These are phyloP conservation scores for Aspergillus pseudotamarii DNA, from an alignment of 2,329 filamentous ascomycete species.

Conservation along the genomic window DNA sequence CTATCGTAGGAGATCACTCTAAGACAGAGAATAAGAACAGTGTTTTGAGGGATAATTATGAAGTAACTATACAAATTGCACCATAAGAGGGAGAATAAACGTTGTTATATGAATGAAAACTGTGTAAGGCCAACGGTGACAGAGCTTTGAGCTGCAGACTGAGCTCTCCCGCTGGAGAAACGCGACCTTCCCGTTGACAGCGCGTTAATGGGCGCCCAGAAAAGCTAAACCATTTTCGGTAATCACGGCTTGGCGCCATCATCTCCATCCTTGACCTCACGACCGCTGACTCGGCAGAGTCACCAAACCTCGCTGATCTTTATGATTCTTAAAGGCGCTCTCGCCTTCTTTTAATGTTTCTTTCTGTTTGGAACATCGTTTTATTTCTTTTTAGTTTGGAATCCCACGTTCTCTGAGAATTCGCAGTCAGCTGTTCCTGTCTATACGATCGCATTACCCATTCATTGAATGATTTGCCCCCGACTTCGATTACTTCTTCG, in stretches of 20 bases:
- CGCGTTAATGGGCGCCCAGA: constrained; percentile 39
- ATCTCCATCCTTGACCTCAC: constrained; percentile 2
- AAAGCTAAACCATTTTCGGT: constrained; percentile 27
- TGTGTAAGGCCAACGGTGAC: background rate
- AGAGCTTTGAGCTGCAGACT: constrained; percentile 22
- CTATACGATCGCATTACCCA: constrained; percentile 15
- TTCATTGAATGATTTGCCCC: constrained; percentile 21
- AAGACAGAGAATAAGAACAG: background rate
- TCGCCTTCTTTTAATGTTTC: constrained; percentile 12
- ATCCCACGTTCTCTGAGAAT: constrained; percentile 22
- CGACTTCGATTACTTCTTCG: constrained; percentile 24
- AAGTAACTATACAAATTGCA: background rate
- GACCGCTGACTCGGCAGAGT: background rate
- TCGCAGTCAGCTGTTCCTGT: constrained; percentile 21
- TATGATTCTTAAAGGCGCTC: constrained; percentile 11
- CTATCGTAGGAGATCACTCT: background rate
- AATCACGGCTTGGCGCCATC: constrained; percentile 24
- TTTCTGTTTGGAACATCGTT: constrained; percentile 18
- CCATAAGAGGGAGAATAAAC: background rate
- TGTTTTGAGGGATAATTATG: background rate
- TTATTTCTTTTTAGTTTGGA: constrained; percentile 21
- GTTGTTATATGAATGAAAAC: background rate
- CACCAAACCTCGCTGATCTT: background rate
- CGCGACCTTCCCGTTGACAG: constrained; percentile 27
- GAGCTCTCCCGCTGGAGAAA: constrained; percentile 23